These are phyloP conservation scores for Debaryomycetaceae sp. DNA, from an alignment of 1,139 yeast genomes.

Conservation along the genomic window DNA sequence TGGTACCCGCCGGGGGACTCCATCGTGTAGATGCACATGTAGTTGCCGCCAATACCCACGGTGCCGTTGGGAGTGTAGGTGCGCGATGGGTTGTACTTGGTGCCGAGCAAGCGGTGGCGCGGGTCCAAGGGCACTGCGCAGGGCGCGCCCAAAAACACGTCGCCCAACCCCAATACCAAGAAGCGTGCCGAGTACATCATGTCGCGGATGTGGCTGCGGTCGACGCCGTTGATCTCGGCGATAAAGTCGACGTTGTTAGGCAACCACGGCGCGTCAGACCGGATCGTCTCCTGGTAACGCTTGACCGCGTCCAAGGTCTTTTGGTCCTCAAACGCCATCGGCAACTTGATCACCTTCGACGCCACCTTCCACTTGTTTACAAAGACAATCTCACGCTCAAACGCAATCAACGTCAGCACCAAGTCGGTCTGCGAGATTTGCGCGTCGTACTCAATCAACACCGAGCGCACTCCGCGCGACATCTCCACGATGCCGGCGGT, in stretches of 20 bases:
- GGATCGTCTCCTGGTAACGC: constrained; percentile 88
- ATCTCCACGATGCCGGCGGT: constrained; percentile 84
- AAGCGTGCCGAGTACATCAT: constrained; percentile 85
- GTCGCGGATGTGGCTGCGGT: constrained; percentile 71
- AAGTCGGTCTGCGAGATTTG: constrained; percentile 57
- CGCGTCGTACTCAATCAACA: constrained; percentile 77
- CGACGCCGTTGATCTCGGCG: constrained; percentile 79
- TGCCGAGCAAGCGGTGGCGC: constrained; percentile 84
- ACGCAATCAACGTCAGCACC: constrained; percentile 60
- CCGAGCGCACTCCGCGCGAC: constrained; percentile 97
- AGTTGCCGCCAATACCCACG: constrained; percentile 97
- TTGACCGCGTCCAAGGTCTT: constrained; percentile 84
- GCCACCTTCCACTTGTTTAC: constrained; percentile 81
- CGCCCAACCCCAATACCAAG: constrained; percentile 92
- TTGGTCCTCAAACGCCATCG: constrained; percentile 94
- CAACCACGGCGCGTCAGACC: constrained; percentile 94
- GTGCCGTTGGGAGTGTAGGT: constrained; percentile 95
- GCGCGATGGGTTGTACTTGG: constrained; percentile 94
- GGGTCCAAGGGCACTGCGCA: constrained; percentile 98
- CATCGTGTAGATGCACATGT: constrained; percentile 98
- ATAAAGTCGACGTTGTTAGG: constrained; percentile 96
- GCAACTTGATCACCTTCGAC: constrained; percentile 77
- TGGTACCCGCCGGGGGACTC: constrained; percentile 99
- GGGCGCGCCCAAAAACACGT: constrained; percentile 95
- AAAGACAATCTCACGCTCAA: constrained; percentile 70